Evolutionary conservation across 495 filamentous ascomycete genomes (phyloP).

Genomic region (Penicillium angulare): DNA sequence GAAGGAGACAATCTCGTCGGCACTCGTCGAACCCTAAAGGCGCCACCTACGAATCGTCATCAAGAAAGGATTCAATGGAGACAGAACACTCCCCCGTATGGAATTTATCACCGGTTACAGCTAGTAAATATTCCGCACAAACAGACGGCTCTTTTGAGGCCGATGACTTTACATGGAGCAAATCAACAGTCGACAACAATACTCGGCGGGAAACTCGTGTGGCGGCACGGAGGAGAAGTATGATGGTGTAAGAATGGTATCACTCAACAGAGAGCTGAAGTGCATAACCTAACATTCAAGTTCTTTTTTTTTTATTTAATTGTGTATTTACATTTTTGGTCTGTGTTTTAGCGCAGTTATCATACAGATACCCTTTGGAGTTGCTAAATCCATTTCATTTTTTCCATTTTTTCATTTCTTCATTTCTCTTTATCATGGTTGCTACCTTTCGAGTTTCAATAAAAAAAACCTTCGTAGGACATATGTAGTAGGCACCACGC

Average conservation of each 20-base stretch:
- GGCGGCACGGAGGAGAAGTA: constrained; percentile 48
- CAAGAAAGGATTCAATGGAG: constrained; percentile 1
- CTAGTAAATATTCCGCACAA: constrained; percentile 3
- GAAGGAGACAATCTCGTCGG: constrained; percentile 29
- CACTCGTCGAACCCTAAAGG: constrained; percentile 39
- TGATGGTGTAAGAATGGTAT: constrained; percentile 55
- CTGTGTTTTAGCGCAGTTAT: background rate
- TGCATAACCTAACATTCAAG: background rate
- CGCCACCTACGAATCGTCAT: constrained; percentile 1
- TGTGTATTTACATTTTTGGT: background rate
- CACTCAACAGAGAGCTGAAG: constrained; percentile 2
- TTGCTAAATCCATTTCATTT: constrained; percentile 5
- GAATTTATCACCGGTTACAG: background rate
- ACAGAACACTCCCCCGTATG: background rate
- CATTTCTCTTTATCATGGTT: too few relatives aligned
- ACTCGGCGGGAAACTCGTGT: constrained; percentile 32
- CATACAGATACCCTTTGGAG: constrained; percentile 25
- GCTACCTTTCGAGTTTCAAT: too few relatives aligned
- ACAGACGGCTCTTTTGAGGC: constrained; percentile 32
- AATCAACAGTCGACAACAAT: background rate
- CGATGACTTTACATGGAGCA: constrained; percentile 10
- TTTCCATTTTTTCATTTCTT: background rate
- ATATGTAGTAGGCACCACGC: too few relatives aligned
- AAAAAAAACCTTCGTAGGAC: too few relatives aligned
- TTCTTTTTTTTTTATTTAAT: constrained; percentile 7